Evolutionary conservation across 129 eudicot genomes (phyloP).

Genomic region (Saussurea involucrata): DNA sequence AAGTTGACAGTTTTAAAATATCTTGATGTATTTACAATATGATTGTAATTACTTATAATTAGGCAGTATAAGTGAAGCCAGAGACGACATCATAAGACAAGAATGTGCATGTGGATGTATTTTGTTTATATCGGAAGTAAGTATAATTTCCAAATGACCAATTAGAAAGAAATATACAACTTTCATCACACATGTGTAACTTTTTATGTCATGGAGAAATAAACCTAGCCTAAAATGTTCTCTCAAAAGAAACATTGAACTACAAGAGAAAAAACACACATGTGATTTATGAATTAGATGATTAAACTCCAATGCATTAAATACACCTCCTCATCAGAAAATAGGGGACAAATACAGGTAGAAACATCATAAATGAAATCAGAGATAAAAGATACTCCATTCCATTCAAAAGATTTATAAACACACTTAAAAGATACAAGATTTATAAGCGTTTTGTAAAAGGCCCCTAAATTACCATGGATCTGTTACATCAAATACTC

Average conservation of each 20-base stretch:
- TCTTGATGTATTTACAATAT: neutral
- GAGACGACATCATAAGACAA: neutral
- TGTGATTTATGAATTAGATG: neutral
- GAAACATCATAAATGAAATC: slow-evolving; percentile 16
- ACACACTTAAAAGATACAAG: no score
- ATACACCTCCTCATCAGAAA: neutral
- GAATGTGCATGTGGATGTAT: neutral
- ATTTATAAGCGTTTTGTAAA: no score
- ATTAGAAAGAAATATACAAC: neutral
- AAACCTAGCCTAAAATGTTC: no score
- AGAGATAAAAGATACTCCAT: slow-evolving; percentile 27
- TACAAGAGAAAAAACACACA: no score
- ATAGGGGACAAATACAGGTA: neutral
- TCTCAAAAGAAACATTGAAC: no score
- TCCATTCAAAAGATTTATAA: slow-evolving; percentile 21
- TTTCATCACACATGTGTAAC: neutral
- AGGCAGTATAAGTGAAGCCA: neutral
- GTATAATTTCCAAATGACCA: neutral
- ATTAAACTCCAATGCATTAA: slow-evolving; percentile 13
- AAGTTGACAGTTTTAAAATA: no score
- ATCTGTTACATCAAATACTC: no score
- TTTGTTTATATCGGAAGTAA: neutral
- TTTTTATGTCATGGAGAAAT: no score
- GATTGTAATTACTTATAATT: neutral
- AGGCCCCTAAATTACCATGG: no score